Evolutionary conservation across 2,329 filamentous ascomycete genomes (phyloP).

Genomic region (Alternaria sp.): DNA sequence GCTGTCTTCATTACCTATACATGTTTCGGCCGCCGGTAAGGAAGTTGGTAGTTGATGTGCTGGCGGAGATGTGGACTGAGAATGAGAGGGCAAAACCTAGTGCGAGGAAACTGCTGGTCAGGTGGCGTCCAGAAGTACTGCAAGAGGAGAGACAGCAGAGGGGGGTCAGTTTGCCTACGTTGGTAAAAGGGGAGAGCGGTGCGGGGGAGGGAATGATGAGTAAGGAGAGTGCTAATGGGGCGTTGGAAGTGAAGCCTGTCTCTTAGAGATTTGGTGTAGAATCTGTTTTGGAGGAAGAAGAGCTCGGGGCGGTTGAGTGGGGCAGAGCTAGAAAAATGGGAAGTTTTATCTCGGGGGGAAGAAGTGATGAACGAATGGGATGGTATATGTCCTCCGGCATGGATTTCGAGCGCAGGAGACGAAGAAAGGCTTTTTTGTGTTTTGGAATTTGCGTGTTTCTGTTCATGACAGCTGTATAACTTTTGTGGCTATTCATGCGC

Average conservation of each 20-base stretch:
- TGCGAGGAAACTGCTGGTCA: slow-evolving; percentile 63
- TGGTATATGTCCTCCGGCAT: too few relatives aligned
- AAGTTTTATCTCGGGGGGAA: too few relatives aligned
- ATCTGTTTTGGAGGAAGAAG: too few relatives aligned
- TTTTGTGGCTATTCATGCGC: too few relatives aligned
- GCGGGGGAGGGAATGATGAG: slow-evolving; percentile 17
- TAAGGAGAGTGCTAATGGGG: slow-evolving; percentile 40
- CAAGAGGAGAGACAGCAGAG: slow-evolving; percentile 25
- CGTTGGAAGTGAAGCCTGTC: slow-evolving; percentile 41
- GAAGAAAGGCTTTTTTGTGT: too few relatives aligned
- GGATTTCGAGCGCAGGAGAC: too few relatives aligned
- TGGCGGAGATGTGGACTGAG: slow-evolving; percentile 65
- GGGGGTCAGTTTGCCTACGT: slow-evolving; percentile 14
- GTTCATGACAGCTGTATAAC: too few relatives aligned
- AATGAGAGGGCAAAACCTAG: slow-evolving; percentile 58
- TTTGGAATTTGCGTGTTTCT: too few relatives aligned
- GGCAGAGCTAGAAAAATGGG: too few relatives aligned
- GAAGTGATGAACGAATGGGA: too few relatives aligned
- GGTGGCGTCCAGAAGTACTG: slow-evolving; percentile 63
- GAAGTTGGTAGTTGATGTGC: slow-evolving; percentile 64
- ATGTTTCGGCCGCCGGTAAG: slow-evolving; percentile 66
- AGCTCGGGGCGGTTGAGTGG: too few relatives aligned
- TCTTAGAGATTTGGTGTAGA: slow-evolving; percentile 13
- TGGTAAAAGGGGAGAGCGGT: slow-evolving; percentile 34
- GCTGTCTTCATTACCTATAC: slow-evolving; percentile 63